Evolutionary conservation across 805 yeast species (phyloP).

Genomic region (Candida railenensis): DNA sequence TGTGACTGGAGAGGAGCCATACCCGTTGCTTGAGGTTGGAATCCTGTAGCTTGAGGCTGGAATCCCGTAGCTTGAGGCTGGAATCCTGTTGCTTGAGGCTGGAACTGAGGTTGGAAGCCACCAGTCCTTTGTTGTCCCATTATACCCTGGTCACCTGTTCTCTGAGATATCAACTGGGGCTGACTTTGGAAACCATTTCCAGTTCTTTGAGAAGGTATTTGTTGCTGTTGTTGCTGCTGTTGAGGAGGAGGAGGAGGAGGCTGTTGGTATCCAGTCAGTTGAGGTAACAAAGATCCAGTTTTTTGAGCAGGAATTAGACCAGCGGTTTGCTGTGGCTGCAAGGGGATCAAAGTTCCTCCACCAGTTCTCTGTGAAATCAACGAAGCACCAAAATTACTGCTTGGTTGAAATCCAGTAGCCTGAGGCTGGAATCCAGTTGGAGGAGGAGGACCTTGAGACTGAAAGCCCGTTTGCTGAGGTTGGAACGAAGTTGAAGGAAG

Average conservation of each 20-base stretch:
- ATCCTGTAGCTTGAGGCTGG: conserved; percentile 27
- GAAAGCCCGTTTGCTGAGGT: conserved; percentile 38
- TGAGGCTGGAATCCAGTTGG: conserved; percentile 32
- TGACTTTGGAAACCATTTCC: conserved; percentile 25
- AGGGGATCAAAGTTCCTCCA: conserved; percentile 42
- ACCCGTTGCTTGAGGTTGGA: conserved; percentile 44
- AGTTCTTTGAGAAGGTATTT: conserved; percentile 21
- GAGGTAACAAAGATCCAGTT: conserved; percentile 33
- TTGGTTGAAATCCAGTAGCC: conserved; percentile 15
- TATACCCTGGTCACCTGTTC: conserved; percentile 11
- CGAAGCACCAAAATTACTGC: conserved; percentile 10
- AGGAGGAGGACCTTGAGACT: conserved; percentile 18
- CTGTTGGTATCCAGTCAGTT: conserved; percentile 15
- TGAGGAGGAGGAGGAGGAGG: conserved; percentile 21
- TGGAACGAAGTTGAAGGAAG: conserved; percentile 31
- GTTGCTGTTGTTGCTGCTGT: conserved; percentile 19
- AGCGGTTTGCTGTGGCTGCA: conserved; percentile 71
- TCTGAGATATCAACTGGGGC: conserved; percentile 11
- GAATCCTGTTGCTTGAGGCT: conserved; percentile 29
- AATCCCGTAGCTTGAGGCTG: conserved; percentile 23
- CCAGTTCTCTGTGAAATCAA: conserved; percentile 44
- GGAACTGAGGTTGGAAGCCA: conserved; percentile 22
- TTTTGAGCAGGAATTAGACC: conserved; percentile 51
- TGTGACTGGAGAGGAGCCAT: conserved; percentile 41
- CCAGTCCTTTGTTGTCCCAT: conserved; percentile 9